Base-by-base conservation (phyloP, 805 yeast genomes). In the Metschnikowia continentalis region DNA sequence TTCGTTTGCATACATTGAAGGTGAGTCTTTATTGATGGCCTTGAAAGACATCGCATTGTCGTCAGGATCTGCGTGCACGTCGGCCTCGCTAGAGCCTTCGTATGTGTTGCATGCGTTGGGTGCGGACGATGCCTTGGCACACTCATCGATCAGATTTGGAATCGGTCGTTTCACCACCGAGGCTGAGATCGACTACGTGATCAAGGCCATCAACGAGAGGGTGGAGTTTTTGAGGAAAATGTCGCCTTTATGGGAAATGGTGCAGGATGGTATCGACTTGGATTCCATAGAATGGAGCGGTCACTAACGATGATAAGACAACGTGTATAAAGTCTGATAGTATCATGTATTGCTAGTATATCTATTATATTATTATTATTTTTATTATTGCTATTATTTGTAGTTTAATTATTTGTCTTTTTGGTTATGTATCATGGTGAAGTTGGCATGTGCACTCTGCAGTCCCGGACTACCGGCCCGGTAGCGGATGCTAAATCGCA, bases 191-290 rank as follows among this genome's bases (percentile, higher is more conserved):
- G 98, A 94, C 66, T 94, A 91, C 65, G 99, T 94, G 45, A 78
- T 94, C 57, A 76, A 86, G 52, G 96, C 97, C 13, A 89, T 94
- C 52, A 77, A 82, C 50, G 91, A 89, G 67, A 83, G 97, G 70
- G 98, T 94, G 49, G 85, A 84, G 56, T 90, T 90, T 72, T 79
- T 94, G 66, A 83, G 99, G 71, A 92, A 90, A 64, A 78, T 94
- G 72, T 84, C 94, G 51, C 99, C 99, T 45, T 77, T 94, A 62
- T 94, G 98, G 98, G 99, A 94, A 75, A 91, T 94, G 98, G 96
- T 90, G 51, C 96, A 94, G 71, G 98, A 94, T 59, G 99, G 99
- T 59, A 92, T 94, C 63, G 99, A 94, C 66, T 77, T 94, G 68
- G 81, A 86, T 64, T 80, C 95, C 33, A 94, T 94, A 63, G 96